A percentile compares a stretch with the other conserved stretches of the same genome.
These are phyloP conservation scores for Breynia disticha DNA, from an alignment of 441 rosid genomes.

Conservation along the genomic window DNA sequence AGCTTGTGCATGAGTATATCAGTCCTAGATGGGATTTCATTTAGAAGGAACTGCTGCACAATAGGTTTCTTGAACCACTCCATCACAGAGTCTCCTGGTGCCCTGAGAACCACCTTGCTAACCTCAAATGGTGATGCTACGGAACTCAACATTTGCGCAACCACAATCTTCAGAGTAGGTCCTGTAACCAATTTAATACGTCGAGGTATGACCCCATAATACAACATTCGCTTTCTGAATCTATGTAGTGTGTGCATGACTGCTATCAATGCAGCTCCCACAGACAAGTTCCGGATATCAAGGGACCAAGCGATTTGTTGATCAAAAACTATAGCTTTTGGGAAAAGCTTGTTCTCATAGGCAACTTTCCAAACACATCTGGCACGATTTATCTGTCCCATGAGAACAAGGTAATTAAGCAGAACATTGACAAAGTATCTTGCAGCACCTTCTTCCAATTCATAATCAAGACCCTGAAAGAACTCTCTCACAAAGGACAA, in stretches of 20 bases:
- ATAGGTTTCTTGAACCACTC: constrained; percentile 97
- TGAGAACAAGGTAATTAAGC: constrained; percentile 85
- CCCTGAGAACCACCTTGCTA: constrained; percentile 81
- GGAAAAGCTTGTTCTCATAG: constrained; percentile 92
- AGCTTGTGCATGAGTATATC: constrained; percentile 92
- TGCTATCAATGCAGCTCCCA: constrained; percentile 94
- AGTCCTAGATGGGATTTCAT: constrained; percentile 78
- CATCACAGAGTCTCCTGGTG: constrained; percentile 84
- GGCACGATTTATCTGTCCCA: constrained; percentile 97
- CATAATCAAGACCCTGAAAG: constrained; percentile 84
- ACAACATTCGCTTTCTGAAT: constrained; percentile 90
- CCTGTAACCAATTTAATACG: constrained; percentile 95
- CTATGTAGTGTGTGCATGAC: constrained; percentile 94
- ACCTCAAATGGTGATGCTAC: constrained; percentile 93
- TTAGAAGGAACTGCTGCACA: constrained; percentile 88
- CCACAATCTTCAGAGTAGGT: constrained; percentile 79
- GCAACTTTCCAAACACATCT: constrained; percentile 99
- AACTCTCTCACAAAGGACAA: constrained; percentile 76
- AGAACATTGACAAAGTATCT: constrained; percentile 90
- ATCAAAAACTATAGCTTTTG: constrained; percentile 91
- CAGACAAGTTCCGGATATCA: constrained; percentile 83
- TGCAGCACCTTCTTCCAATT: constrained; percentile 89
- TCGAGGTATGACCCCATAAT: constrained; percentile 86
- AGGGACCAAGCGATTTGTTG: constrained; percentile 99
- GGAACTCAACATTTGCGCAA: constrained; percentile 86